Percentiles rank a stretch among this genome's conserved stretches.
phyloP scores from a whole-genome alignment of 164 flowering plant species.

The Vitis rupestris region DNA sequence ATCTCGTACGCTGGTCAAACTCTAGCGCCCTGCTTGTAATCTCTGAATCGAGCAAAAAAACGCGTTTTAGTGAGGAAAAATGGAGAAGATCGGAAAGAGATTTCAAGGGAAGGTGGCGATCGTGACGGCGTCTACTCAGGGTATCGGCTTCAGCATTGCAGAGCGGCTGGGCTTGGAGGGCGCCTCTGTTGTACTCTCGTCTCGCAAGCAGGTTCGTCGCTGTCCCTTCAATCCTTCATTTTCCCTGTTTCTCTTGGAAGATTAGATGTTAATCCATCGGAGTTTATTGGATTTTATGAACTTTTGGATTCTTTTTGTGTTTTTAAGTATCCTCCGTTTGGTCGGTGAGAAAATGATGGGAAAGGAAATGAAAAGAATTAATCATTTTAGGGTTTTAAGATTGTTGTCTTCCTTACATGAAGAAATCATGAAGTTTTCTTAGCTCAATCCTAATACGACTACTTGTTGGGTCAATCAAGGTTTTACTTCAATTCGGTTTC shows the following conservation, averaged over 20 bases:
- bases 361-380: too few relatives aligned
- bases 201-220: constrained; percentile 70
- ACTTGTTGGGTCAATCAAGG: too few relatives aligned
- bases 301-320: neutral
- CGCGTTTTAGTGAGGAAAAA: neutral
- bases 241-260: neutral
- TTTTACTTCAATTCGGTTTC: too few relatives aligned
- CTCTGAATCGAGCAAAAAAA: neutral
- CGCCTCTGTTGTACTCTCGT: constrained; percentile 86
- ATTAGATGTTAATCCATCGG: neutral
- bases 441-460: too few relatives aligned
- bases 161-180: constrained; percentile 86
- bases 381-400: neutral
- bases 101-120: constrained; percentile 85
- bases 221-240: neutral
- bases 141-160: constrained; percentile 86
- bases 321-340: neutral
- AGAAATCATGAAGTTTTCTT: too few relatives aligned
- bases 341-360: constrained; percentile 2
- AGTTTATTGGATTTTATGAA: neutral
- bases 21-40: neutral
- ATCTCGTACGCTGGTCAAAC: too few relatives aligned
- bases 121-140: constrained; percentile 93
- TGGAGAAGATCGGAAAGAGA: constrained; percentile 46
- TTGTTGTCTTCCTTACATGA: too few relatives aligned